Evolutionary conservation across 1,139 yeast genomes (phyloP).

Genomic region (Yamadazyma buinensis): DNA sequence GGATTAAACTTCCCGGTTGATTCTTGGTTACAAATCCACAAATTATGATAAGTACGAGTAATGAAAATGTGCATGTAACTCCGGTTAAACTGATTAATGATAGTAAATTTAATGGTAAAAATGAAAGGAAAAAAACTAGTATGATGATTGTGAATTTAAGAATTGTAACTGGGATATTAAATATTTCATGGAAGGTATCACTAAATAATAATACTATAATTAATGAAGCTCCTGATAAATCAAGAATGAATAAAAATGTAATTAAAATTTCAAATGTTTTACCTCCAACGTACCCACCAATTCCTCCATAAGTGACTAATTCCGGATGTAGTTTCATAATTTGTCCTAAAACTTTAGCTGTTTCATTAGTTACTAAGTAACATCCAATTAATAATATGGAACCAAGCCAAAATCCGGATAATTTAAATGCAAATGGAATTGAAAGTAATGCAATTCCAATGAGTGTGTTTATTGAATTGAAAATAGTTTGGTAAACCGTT

Average conservation of each 20-base stretch:
- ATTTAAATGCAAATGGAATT: constrained; percentile 72
- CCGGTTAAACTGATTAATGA: constrained; percentile 75
- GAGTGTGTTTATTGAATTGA: constrained; percentile 80
- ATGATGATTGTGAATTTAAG: constrained; percentile 52
- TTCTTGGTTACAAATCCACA: constrained; percentile 58
- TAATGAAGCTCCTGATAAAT: constrained; percentile 73
- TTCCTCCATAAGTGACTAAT: constrained; percentile 40
- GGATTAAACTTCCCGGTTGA: constrained; percentile 65
- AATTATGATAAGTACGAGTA: constrained; percentile 53
- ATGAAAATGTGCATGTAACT: constrained; percentile 62
- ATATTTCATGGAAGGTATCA: constrained; percentile 71
- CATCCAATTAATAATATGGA: constrained; percentile 47
- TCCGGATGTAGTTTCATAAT: constrained; percentile 27
- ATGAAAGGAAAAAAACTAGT: constrained; percentile 56
- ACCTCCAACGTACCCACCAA: constrained; percentile 46
- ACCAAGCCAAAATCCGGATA: constrained; percentile 82
- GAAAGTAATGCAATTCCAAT: constrained; percentile 87
- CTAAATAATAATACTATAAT: constrained; percentile 75
- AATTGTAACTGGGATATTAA: constrained; percentile 37
- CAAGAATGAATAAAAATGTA: constrained; percentile 69
- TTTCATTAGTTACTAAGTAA: constrained; percentile 60
- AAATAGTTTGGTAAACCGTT: constrained; percentile 82
- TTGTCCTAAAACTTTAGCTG: constrained; percentile 54
- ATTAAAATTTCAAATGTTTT: constrained; percentile 50
- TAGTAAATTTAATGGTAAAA: constrained; percentile 68